These are phyloP conservation scores for Nothopassalora personata DNA, from an alignment of 2,329 filamentous ascomycete species.

Conservation along the genomic window DNA sequence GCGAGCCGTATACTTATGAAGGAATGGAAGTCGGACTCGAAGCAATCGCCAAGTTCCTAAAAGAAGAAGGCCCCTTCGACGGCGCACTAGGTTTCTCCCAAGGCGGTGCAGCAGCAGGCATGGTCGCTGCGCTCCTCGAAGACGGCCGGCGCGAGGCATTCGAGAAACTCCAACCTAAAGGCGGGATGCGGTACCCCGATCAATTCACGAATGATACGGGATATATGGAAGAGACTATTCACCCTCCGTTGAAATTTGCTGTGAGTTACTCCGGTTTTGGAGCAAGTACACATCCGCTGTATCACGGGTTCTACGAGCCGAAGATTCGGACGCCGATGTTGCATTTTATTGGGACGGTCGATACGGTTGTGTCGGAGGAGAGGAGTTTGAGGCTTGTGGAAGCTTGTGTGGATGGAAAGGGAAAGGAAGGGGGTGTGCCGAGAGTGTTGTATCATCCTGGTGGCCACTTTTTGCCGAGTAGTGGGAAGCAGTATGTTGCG, in stretches of 20 bases:
- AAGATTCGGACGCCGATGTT: constrained; percentile 69
- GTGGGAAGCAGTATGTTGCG: constrained; percentile 73
- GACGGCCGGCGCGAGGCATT: constrained; percentile 45
- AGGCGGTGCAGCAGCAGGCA: constrained; percentile 65
- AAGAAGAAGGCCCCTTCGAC: constrained; percentile 63
- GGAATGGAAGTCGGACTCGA: constrained; percentile 65
- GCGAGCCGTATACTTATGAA: constrained; percentile 53
- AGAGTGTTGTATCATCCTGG: constrained; percentile 71
- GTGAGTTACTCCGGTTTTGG: constrained; percentile 74
- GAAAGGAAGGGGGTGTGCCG: constrained; percentile 31
- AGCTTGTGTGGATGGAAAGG: constrained; percentile 50
- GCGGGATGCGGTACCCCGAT: constrained; percentile 50
- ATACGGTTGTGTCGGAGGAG: constrained; percentile 80
- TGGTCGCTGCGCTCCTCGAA: constrained; percentile 71
- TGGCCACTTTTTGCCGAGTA: constrained; percentile 77
- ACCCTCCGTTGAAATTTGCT: constrained; percentile 62
- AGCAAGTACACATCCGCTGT: constrained; percentile 53
- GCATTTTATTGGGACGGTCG: constrained; percentile 77
- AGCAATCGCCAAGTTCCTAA: constrained; percentile 57
- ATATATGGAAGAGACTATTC: constrained; percentile 35
- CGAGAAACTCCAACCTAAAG: constrained; percentile 32
- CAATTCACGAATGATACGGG: constrained; percentile 39
- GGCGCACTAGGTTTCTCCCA: constrained; percentile 80
- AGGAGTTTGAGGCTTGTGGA: constrained; percentile 64
- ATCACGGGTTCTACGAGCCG: constrained; percentile 69